These are phyloP conservation scores for Fusarium tuaranense DNA, from an alignment of 2,329 filamentous ascomycete genomes.

Conservation along the genomic window DNA sequence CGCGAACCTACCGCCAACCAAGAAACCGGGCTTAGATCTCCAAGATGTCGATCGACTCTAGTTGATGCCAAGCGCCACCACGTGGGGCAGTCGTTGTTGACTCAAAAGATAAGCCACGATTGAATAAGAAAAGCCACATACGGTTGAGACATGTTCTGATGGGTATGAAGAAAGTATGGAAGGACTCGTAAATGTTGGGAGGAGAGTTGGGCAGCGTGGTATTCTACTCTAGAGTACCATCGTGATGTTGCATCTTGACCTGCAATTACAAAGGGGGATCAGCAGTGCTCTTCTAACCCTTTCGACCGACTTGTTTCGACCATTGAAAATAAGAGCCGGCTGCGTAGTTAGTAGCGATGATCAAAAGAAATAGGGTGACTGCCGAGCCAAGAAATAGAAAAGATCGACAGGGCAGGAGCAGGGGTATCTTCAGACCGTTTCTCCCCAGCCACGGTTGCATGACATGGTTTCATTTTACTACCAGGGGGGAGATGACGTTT, in stretches of 20 bases:
- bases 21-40: neutral
- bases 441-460: neutral
- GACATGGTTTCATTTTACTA: neutral
- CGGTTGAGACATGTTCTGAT: neutral
- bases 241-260: neutral
- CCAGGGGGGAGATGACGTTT: conserved; percentile 12
- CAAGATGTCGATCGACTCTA: neutral
- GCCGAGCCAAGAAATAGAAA: neutral
- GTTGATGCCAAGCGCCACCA: neutral
- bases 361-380: neutral
- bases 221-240: neutral
- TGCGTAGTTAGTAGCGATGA: conserved; percentile 1
- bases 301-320: conserved; percentile 1
- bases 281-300: neutral
- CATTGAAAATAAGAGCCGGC: neutral
- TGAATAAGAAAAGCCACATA: neutral
- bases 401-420: conserved; percentile 4
- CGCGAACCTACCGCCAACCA: conserved; percentile 5
- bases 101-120: neutral
- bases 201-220: neutral
- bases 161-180: neutral
- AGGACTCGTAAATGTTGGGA: neutral
- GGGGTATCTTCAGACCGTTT: neutral
- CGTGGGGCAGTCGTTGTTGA: conserved; percentile 3
- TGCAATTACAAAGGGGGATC: neutral